These are phyloP conservation scores for Datura wrightii DNA, from an alignment of 257 asterid species.

Conservation along the genomic window DNA sequence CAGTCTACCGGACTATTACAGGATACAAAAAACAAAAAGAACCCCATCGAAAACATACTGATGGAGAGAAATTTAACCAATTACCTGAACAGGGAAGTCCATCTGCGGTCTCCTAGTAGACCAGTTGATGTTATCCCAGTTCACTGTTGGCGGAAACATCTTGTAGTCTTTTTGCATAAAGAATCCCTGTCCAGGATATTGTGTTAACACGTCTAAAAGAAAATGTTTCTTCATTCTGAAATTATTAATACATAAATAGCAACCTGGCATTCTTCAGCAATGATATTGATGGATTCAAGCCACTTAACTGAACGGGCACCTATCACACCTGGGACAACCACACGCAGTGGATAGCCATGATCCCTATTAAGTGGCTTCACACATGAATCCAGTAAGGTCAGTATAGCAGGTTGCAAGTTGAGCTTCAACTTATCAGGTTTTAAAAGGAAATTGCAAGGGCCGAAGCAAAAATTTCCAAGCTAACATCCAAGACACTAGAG, in stretches of 20 bases:
- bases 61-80: neutral
- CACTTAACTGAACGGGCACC: constrained; percentile 99
- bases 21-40: neutral
- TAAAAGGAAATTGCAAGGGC: neutral
- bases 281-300: constrained; percentile 86
- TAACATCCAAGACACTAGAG: neutral
- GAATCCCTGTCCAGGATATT: constrained; percentile 69
- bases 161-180: constrained; percentile 96
- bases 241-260: constrained; percentile 24
- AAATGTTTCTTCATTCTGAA: constrained; percentile 31
- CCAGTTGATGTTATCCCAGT: constrained; percentile 97
- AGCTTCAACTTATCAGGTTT: neutral
- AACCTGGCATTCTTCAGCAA: constrained; percentile 91
- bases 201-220: constrained; percentile 30
- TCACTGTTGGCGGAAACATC: constrained; percentile 96
- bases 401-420: neutral
- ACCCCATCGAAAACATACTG: neutral
- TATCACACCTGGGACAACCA: constrained; percentile 96
- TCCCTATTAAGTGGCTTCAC: constrained; percentile 87
- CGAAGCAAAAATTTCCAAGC: neutral
- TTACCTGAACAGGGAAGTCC: constrained; percentile 97
- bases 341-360: constrained; percentile 97
- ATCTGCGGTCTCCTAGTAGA: constrained; percentile 87
- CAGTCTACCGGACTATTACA: neutral
- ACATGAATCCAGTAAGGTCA: constrained; percentile 17